Evolutionary conservation across 2,329 filamentous ascomycete genomes (phyloP).

Genomic region (Fusarium cicatricum): DNA sequence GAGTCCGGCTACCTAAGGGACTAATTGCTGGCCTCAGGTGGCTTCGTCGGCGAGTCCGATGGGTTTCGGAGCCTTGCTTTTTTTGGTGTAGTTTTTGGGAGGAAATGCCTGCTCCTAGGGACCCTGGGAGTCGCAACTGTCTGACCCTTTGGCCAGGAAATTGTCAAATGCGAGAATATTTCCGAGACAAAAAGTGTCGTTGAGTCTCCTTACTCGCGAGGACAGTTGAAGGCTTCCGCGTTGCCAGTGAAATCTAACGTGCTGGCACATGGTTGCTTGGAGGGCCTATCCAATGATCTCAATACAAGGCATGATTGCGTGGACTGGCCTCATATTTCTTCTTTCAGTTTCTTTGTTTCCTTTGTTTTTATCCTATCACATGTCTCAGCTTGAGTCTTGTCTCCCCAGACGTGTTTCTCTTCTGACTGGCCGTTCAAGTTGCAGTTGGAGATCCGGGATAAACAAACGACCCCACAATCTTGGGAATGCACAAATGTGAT

Average conservation of each 20-base stretch:
- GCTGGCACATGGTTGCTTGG: background rate
- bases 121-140: slow-evolving; percentile 21
- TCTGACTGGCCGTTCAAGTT: slow-evolving; percentile 2
- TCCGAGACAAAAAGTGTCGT: slow-evolving; percentile 16
- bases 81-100: background rate
- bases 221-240: background rate
- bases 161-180: slow-evolving; percentile 13
- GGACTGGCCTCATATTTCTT: background rate
- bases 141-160: slow-evolving; percentile 7
- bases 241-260: slow-evolving; percentile 5
- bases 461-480: slow-evolving; percentile 9
- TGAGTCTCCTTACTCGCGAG: background rate
- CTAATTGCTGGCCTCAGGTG: background rate
- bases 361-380: slow-evolving; percentile 2
- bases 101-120: background rate
- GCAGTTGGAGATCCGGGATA: background rate
- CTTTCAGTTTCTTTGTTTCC: slow-evolving; percentile 11
- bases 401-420: slow-evolving; percentile 1
- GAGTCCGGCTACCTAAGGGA: slow-evolving; percentile 11
- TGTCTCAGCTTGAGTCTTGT: slow-evolving; percentile 19
- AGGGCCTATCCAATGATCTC: background rate
- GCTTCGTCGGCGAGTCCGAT: slow-evolving; percentile 20
- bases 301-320: slow-evolving; percentile 4
- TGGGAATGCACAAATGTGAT: background rate
- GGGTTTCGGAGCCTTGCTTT: slow-evolving; percentile 20